Evolutionary conservation across 1,284 basidiomycete genomes (phyloP).

Genomic region (Ceratobasidium sp.): DNA sequence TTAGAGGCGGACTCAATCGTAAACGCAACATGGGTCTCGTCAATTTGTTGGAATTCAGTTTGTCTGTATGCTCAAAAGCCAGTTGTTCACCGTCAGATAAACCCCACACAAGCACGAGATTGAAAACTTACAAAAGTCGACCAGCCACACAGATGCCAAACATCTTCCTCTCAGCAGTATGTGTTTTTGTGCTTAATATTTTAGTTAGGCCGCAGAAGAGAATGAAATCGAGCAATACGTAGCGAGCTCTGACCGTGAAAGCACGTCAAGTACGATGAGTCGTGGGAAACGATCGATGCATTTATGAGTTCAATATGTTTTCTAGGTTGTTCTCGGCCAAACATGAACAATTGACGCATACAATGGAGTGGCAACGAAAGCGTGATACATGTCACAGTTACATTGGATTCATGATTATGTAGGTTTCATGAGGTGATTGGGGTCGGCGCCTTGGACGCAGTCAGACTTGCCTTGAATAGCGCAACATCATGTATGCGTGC

Average conservation of each 20-base stretch:
- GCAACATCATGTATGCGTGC: conserved; percentile 75
- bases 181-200: too few species aligned
- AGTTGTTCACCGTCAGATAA: background rate
- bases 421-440: conserved; percentile 51
- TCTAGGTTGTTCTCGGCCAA: conserved; percentile 12
- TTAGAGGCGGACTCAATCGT: conserved; percentile 77
- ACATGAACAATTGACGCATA: conserved; percentile 22
- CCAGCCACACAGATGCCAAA: conserved; percentile 49
- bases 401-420: background rate
- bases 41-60: conserved; percentile 72
- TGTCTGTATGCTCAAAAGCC: conserved; percentile 60
- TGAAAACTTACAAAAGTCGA: conserved; percentile 44
- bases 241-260: conserved; percentile 17
- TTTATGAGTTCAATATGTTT: background rate
- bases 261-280: background rate
- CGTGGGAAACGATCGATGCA: conserved; percentile 10
- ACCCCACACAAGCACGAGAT: background rate
- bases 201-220: background rate
- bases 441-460: conserved; percentile 55
- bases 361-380: background rate
- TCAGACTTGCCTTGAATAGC: conserved; percentile 73
- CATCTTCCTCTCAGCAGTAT: conserved; percentile 39
- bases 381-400: background rate
- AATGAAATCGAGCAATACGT: background rate
- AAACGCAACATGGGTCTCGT: conserved; percentile 88